Evolutionary conservation across 2,329 filamentous ascomycete species (phyloP).

Genomic region (Trichoderma semiorbis): DNA sequence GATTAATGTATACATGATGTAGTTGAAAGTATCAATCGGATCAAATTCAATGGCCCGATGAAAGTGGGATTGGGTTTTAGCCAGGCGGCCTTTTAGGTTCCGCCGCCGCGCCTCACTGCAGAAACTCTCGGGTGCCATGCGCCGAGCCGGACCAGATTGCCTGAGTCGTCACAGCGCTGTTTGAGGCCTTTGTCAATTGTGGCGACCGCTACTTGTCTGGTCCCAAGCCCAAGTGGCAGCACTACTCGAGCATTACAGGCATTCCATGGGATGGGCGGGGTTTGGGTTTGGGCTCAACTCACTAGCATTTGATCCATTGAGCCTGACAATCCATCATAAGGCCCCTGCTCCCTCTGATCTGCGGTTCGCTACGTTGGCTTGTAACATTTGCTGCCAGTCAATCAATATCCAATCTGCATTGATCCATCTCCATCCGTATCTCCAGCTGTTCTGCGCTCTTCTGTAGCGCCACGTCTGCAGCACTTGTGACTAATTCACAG

Average conservation of each 20-base stretch:
- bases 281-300: neutral
- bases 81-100: slow-evolving; percentile 3
- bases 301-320: neutral
- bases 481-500: neutral
- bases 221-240: neutral
- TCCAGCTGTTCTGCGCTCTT: neutral
- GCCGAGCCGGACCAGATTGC: neutral
- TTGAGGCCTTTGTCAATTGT: slow-evolving; percentile 4
- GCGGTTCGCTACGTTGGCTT: neutral
- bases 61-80: neutral
- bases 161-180: slow-evolving; percentile 11
- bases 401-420: neutral
- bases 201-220: neutral
- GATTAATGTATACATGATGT: neutral
- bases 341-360: neutral
- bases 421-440: neutral
- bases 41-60: too few relatives aligned
- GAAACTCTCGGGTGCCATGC: neutral
- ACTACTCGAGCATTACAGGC: neutral
- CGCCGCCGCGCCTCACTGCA: slow-evolving; percentile 5
- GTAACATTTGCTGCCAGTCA: neutral
- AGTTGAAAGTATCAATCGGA: neutral
- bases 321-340: slow-evolving; percentile 7
- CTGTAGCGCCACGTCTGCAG: slow-evolving; percentile 9
- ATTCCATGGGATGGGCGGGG: neutral